Conservation (phyloP, 2,329 filamentous ascomycete species). For the Fusarium azukiicola region DNA sequence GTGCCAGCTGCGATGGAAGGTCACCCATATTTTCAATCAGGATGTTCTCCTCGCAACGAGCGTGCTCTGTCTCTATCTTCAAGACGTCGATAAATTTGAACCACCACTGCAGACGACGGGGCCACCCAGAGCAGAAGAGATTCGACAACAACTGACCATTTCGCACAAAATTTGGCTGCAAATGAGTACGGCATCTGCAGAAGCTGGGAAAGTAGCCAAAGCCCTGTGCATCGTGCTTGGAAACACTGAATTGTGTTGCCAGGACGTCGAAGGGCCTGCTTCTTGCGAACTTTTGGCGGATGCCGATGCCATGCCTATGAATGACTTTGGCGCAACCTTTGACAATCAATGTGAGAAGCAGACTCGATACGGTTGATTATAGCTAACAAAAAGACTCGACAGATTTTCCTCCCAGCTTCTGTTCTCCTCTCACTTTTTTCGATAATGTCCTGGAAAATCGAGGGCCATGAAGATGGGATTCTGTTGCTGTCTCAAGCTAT, state of each 20-base stretch:
- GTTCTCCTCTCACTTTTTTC: constrained; percentile 36
- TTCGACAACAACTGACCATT: constrained; percentile 32
- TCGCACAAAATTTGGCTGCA: constrained; percentile 42
- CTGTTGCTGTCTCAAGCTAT: constrained; percentile 21
- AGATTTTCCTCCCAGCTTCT: constrained; percentile 40
- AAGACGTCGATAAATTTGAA: constrained; percentile 41
- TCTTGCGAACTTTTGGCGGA: constrained; percentile 33
- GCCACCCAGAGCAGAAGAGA: constrained; percentile 28
- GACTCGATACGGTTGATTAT: constrained; percentile 12
- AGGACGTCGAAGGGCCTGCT: constrained; percentile 1
- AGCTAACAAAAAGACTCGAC: constrained; percentile 31
- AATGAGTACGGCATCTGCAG: constrained; percentile 34
- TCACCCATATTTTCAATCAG: constrained; percentile 38
- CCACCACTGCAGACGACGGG: constrained; percentile 18
- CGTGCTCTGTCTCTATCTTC: constrained; percentile 39
- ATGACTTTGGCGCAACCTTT: constrained; percentile 14
- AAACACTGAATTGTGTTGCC: constrained; percentile 24
- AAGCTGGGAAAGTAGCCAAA: constrained; percentile 40
- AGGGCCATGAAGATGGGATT: constrained; percentile 31
- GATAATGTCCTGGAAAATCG: constrained; percentile 39
- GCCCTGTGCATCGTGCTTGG: constrained; percentile 42
- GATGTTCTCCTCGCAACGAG: constrained; percentile 40
- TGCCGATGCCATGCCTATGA: constrained; percentile 30
- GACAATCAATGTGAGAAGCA: constrained; percentile 44
- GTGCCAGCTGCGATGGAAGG: constrained; percentile 36